Percentiles rank a stretch among this genome's conserved stretches.
phyloP scores from a whole-genome alignment of 805 yeast species.

The Kuraishia piskuri region DNA sequence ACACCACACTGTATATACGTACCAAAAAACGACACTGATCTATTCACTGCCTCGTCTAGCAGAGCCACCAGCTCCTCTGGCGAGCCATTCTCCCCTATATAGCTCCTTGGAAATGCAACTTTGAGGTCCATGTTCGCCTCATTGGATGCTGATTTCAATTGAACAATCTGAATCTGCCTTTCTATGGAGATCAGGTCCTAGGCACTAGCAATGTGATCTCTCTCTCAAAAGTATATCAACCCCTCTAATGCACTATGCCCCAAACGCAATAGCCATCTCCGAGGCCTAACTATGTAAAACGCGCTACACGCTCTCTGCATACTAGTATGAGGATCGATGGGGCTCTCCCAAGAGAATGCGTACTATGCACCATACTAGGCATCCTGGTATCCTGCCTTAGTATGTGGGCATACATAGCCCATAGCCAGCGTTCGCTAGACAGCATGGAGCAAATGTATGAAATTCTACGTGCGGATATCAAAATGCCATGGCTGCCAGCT shows the following conservation, averaged over 20 bases:
- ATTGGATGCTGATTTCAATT: background rate
- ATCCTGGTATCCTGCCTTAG: too few species aligned
- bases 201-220: background rate
- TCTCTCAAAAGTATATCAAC: background rate
- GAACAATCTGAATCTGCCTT: too few species aligned
- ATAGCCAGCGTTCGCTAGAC: too few species aligned
- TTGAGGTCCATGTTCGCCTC: background rate
- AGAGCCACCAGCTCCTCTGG: background rate
- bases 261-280: background rate
- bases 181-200: too few species aligned
- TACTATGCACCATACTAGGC: too few species aligned
- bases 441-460: too few species aligned
- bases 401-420: too few species aligned
- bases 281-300: background rate
- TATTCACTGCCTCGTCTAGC: background rate
- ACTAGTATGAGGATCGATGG: too few species aligned
- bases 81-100: background rate
- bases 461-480: too few species aligned
- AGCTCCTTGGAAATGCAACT: background rate
- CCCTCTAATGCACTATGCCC: background rate
- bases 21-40: slow-evolving; percentile 1
- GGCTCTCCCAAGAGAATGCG: too few species aligned
- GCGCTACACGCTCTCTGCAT: background rate
- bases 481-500: too few species aligned
- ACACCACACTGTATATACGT: background rate